Percentiles rank a stretch among this genome's conserved stretches.
Conservation (phyloP, 768 basidiomycete genomes). For the Suillus tomentosus region DNA sequence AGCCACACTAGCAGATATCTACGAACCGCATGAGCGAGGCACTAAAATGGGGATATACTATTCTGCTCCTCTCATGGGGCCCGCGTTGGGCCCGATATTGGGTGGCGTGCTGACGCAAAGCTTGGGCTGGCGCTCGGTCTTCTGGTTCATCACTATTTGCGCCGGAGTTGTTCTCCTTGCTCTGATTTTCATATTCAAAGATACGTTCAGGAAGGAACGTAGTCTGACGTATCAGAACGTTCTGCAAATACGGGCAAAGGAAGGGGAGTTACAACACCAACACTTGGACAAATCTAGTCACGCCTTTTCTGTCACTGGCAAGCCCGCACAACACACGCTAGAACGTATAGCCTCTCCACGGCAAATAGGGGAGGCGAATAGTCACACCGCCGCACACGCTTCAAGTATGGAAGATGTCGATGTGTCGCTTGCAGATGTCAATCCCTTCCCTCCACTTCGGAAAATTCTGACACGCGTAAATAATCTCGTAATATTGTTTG, state of each 20-base stretch:
- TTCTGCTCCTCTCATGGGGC: constrained; percentile 69
- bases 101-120: constrained; percentile 65
- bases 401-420: constrained; percentile 38
- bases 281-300: constrained; percentile 24
- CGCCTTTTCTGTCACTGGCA: background rate
- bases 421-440: constrained; percentile 64
- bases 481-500: constrained; percentile 57
- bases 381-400: constrained; percentile 9
- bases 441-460: constrained; percentile 61
- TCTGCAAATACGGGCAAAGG: constrained; percentile 44
- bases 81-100: constrained; percentile 25
- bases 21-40: constrained; percentile 67
- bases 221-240: constrained; percentile 75
- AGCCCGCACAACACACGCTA: background rate
- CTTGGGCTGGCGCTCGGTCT: constrained; percentile 75
- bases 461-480: constrained; percentile 59
- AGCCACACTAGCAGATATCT: constrained; percentile 73
- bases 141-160: constrained; percentile 76
- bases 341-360: background rate
- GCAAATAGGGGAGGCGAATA: constrained; percentile 16
- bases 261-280: constrained; percentile 15
- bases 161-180: constrained; percentile 50
- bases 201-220: constrained; percentile 79
- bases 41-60: constrained; percentile 79
- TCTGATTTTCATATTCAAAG: constrained; percentile 66